Evolutionary conservation across 257 asterid species (phyloP).

Genomic region (Lavandula angustifolia): DNA sequence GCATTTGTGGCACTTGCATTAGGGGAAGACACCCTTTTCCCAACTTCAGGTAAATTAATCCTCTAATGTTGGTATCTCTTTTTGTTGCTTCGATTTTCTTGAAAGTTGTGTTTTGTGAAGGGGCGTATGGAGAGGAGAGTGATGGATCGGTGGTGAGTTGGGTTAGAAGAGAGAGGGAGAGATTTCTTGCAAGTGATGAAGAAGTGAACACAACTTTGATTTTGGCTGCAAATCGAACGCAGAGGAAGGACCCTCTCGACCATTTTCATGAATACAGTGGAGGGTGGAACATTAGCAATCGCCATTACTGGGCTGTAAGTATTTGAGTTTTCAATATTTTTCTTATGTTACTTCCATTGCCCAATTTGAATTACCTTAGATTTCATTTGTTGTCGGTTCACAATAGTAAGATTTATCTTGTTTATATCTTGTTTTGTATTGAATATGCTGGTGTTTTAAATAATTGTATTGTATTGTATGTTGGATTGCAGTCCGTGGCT

Average conservation of each 20-base stretch:
- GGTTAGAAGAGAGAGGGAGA: conserved; percentile 42
- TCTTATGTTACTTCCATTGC: not conserved
- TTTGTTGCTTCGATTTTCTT: not conserved
- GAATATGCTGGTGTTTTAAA: conserved; percentile 13
- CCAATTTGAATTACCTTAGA: not conserved
- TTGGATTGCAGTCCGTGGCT: conserved; percentile 66
- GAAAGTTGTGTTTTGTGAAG: conserved; percentile 19
- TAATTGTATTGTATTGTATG: conserved; percentile 5
- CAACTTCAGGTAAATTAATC: conserved; percentile 43
- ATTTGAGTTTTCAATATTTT: not conserved
- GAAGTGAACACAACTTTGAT: conserved; percentile 58
- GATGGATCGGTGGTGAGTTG: no score
- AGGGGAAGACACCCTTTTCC: conserved; percentile 34
- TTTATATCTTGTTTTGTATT: not conserved
- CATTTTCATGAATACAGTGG: conserved; percentile 60
- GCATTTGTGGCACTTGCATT: conserved; percentile 37
- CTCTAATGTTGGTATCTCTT: no score
- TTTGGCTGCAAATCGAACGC: conserved; percentile 74
- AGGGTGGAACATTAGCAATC: conserved; percentile 84
- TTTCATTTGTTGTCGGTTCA: not conserved
- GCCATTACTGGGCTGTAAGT: conserved; percentile 93
- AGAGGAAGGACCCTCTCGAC: conserved; percentile 71
- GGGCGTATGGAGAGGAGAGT: conserved; percentile 31
- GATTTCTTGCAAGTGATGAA: conserved; percentile 54
- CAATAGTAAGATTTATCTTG: not conserved